Conservation (phyloP, 1,139 yeast species). For the Saccharomycopsis hybrid region DNA sequence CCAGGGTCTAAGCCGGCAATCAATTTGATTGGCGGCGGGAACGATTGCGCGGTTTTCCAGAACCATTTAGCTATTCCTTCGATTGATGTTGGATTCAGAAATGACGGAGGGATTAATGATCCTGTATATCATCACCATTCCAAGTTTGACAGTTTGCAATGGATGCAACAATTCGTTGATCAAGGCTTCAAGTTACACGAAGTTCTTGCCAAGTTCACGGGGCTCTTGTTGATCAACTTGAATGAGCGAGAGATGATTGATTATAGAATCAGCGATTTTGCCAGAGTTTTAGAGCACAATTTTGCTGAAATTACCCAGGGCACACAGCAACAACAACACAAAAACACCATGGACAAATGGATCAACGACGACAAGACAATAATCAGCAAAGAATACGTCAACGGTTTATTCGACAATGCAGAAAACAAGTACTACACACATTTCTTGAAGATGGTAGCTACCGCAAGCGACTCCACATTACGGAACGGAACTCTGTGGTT, state of each 20-base stretch:
- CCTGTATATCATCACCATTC: slow-evolving; percentile 55
- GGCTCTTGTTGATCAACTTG: slow-evolving; percentile 46
- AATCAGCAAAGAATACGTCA: background rate
- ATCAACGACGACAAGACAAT: background rate
- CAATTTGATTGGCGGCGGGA: slow-evolving; percentile 32
- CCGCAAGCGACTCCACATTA: background rate
- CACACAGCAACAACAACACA: too few relatives aligned
- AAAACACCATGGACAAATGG: background rate
- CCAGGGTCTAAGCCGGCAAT: slow-evolving; percentile 6
- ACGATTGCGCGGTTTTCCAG: slow-evolving; percentile 38
- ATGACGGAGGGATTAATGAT: slow-evolving; percentile 28
- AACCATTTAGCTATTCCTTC: slow-evolving; percentile 46
- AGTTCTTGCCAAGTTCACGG: slow-evolving; percentile 51
- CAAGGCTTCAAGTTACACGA: slow-evolving; percentile 48
- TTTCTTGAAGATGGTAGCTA: background rate
- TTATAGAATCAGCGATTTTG: slow-evolving; percentile 27
- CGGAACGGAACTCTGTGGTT: too few relatives aligned
- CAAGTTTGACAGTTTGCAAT: slow-evolving; percentile 48
- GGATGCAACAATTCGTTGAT: slow-evolving; percentile 53
- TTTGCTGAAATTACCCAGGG: slow-evolving; percentile 30
- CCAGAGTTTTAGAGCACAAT: background rate
- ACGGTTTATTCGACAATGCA: background rate
- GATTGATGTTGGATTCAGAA: slow-evolving; percentile 34
- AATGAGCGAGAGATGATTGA: slow-evolving; percentile 49
- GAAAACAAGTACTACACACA: background rate